Percentiles rank a stretch among this genome's conserved stretches.
Conservation (phyloP, 2,329 filamentous ascomycete genomes). For the Alternaria triticina region DNA sequence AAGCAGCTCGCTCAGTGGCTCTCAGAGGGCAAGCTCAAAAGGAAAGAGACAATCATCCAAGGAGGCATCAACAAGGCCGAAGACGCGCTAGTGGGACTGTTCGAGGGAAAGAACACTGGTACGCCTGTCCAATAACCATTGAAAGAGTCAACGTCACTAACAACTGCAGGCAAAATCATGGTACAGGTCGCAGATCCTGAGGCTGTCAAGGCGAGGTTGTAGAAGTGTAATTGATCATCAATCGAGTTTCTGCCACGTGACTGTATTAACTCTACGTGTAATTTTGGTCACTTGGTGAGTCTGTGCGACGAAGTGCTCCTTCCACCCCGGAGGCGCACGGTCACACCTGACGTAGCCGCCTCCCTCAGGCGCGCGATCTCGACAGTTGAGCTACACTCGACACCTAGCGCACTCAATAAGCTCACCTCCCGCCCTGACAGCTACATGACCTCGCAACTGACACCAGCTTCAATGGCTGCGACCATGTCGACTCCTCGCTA, state of each 20-base stretch:
- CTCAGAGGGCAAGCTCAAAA: conserved; percentile 72
- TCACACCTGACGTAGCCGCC: neutral
- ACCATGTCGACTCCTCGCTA: neutral
- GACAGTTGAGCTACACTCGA: neutral
- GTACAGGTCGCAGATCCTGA: conserved; percentile 48
- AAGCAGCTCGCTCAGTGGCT: conserved; percentile 71
- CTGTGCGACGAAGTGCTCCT: neutral
- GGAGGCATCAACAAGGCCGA: conserved; percentile 72
- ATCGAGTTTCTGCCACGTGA: neutral
- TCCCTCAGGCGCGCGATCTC: neutral
- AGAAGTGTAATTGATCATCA: neutral
- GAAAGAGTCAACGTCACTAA: conserved; percentile 4
- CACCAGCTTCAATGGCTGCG: neutral
- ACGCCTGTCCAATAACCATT: conserved; percentile 45
- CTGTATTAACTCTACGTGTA: neutral
- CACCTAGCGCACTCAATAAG: neutral
- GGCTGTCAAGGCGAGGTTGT: conserved; percentile 50
- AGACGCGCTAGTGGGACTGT: conserved; percentile 68
- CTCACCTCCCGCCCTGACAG: neutral
- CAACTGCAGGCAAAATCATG: conserved; percentile 61
- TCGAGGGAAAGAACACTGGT: conserved; percentile 73
- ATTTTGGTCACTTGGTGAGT: neutral
- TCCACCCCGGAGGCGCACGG: neutral
- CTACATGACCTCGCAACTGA: neutral
- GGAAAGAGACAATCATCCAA: conserved; percentile 72